Percentiles rank a stretch among this genome's conserved stretches.
Conservation (phyloP, 1,284 basidiomycete species). For the Sanguinoderma infundibulare region DNA sequence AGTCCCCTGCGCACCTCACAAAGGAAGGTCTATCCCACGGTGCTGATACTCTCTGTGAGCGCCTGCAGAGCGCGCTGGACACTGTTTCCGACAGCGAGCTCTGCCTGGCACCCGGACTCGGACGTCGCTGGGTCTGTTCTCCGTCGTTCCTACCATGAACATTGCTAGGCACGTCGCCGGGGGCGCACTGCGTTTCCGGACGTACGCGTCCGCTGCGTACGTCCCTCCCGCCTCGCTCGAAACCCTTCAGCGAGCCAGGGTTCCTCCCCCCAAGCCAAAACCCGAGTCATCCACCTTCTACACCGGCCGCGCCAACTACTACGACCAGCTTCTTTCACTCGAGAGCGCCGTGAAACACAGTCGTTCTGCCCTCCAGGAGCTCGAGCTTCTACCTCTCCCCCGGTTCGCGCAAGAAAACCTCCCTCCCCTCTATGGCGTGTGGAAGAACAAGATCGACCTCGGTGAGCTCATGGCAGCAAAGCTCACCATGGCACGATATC, state of each 20-base stretch:
- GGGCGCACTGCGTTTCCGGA: conserved; percentile 19
- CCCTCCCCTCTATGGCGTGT: conserved; percentile 62
- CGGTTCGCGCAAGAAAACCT: conserved; percentile 66
- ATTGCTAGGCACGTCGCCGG: conserved; percentile 19
- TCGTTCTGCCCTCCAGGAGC: conserved; percentile 62
- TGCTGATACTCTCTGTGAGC: conserved; percentile 7
- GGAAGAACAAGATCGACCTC: conserved; percentile 72
- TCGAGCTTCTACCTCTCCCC: conserved; percentile 82
- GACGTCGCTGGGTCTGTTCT: conserved; percentile 11
- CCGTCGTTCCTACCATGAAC: conserved; percentile 23
- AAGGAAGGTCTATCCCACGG: conserved; percentile 26
- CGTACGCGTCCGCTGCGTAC: conserved; percentile 34
- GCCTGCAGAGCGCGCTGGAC: conserved; percentile 11
- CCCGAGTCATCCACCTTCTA: conserved; percentile 80
- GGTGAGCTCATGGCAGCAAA: conserved; percentile 57
- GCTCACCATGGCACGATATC: conserved; percentile 77
- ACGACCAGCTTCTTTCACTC: conserved; percentile 74
- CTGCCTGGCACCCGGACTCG: conserved; percentile 13
- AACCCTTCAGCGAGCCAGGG: conserved; percentile 30
- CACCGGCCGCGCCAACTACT: conserved; percentile 82
- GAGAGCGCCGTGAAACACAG: conserved; percentile 67
- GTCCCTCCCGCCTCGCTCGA: conserved; percentile 40
- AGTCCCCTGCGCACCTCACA: conserved; percentile 2
- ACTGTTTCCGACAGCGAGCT: conserved; percentile 22
- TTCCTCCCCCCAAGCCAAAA: conserved; percentile 32